phyloP scores from a whole-genome alignment of 2,329 filamentous ascomycete genomes.

The Hortaea werneckii region DNA sequence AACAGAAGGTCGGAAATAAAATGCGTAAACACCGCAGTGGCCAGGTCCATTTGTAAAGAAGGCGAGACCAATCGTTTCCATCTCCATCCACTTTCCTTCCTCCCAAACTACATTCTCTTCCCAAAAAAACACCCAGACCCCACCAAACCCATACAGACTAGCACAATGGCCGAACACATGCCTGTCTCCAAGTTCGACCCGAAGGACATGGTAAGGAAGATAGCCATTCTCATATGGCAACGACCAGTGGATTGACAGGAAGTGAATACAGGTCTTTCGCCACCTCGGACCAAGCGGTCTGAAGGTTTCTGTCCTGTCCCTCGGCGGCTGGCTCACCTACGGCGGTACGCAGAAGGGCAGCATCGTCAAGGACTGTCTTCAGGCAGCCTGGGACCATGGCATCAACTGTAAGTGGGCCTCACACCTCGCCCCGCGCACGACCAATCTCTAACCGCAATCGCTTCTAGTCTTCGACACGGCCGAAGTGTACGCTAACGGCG shows the following conservation, averaged over 20 bases:
- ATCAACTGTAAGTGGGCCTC: slow-evolving; percentile 30
- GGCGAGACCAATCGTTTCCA: neutral
- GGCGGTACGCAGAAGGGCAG: slow-evolving; percentile 41
- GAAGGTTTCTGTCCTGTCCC: slow-evolving; percentile 42
- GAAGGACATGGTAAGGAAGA: slow-evolving; percentile 34
- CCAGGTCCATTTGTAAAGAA: neutral
- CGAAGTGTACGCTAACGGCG: slow-evolving; percentile 46
- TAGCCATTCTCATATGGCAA: too few species aligned
- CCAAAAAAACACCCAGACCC: too few species aligned
- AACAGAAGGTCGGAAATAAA: neutral
- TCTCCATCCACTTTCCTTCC: neutral
- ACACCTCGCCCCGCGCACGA: slow-evolving; percentile 8
- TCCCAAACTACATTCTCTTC: neutral
- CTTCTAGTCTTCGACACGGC: slow-evolving; percentile 34
- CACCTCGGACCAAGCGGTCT: slow-evolving; percentile 38
- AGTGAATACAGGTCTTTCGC: slow-evolving; percentile 23
- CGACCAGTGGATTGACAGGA: too few species aligned
- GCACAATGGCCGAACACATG: neutral
- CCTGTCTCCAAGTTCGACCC: slow-evolving; percentile 33
- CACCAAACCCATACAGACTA: too few species aligned
- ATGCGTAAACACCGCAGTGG: neutral
- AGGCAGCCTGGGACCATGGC: slow-evolving; percentile 40
- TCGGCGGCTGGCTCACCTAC: slow-evolving; percentile 38
- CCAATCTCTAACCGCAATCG: neutral
- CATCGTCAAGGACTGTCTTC: slow-evolving; percentile 42